phyloP scores from a whole-genome alignment of 345 rosid genomes.

The Eucalyptus albens region DNA sequence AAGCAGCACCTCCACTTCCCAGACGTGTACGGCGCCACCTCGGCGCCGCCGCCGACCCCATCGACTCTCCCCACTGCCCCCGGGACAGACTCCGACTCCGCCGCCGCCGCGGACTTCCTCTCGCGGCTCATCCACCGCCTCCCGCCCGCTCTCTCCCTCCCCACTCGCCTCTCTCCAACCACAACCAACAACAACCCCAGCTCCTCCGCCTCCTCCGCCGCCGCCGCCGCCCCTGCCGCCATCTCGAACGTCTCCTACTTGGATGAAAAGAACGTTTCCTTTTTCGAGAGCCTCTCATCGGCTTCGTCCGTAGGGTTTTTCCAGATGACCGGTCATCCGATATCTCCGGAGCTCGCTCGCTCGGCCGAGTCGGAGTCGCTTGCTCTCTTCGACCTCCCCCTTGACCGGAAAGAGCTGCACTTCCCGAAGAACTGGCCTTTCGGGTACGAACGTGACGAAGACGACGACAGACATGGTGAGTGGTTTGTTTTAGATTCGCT shows the following conservation, averaged over 20 bases:
- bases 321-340: slow-evolving; percentile 25
- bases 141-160: slow-evolving; percentile 64
- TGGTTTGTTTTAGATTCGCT: slow-evolving; percentile 43
- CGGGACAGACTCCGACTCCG: slow-evolving; percentile 12
- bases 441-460: slow-evolving; percentile 39
- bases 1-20: slow-evolving; percentile 26
- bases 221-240: slow-evolving; percentile 8
- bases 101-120: slow-evolving; percentile 38
- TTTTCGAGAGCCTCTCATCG: slow-evolving; percentile 16
- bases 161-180: slow-evolving; percentile 19
- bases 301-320: slow-evolving; percentile 40
- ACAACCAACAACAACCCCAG: not conserved
- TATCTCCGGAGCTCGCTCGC: slow-evolving; percentile 37
- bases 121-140: slow-evolving; percentile 66
- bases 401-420: slow-evolving; percentile 18
- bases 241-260: slow-evolving; percentile 18
- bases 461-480: slow-evolving; percentile 22
- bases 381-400: slow-evolving; percentile 34
- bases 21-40: slow-evolving; percentile 32
- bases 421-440: slow-evolving; percentile 70
- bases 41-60: slow-evolving; percentile 86
- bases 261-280: not conserved
- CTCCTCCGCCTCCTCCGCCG: not conserved
- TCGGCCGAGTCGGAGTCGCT: slow-evolving; percentile 48
- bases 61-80: slow-evolving; percentile 26